Evolutionary conservation across 768 basidiomycete species (phyloP).

Genomic region (Tephrocybe sp.): DNA sequence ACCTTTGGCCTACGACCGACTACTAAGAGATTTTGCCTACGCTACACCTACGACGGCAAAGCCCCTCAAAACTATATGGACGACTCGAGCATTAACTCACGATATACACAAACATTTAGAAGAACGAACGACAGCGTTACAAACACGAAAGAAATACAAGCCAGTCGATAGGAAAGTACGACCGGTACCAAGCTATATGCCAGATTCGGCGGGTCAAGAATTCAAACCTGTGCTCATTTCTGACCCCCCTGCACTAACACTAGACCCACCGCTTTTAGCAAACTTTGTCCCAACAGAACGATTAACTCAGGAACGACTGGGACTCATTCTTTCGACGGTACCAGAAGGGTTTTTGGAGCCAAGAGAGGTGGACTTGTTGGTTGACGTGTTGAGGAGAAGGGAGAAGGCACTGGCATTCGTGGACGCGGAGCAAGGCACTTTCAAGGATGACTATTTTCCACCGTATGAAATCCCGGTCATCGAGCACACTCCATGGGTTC

Average conservation of each 20-base stretch:
- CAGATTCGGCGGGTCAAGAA: not conserved
- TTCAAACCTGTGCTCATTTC: constrained; percentile 18
- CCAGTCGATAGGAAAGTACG: constrained; percentile 23
- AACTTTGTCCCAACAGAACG: not conserved
- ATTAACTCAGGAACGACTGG: constrained; percentile 15
- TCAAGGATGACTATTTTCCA: constrained; percentile 25
- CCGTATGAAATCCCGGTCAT: constrained; percentile 15
- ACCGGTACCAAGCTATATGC: constrained; percentile 22
- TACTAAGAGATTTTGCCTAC: too few species aligned
- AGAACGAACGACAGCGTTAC: too few species aligned
- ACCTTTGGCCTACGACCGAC: too few species aligned
- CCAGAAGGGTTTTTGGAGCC: not conserved
- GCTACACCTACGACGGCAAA: too few species aligned
- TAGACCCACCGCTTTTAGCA: not conserved
- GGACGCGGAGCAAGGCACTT: constrained; percentile 26
- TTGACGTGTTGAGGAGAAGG: constrained; percentile 2
- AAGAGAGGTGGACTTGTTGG: constrained; percentile 13
- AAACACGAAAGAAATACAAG: constrained; percentile 16
- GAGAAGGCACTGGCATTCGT: constrained; percentile 19
- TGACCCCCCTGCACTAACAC: not conserved
- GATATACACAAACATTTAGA: too few species aligned
- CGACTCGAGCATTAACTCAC: too few species aligned
- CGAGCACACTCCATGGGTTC: constrained; percentile 31
- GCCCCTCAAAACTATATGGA: too few species aligned
- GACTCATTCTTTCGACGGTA: constrained; percentile 10